Percentiles rank a stretch among this genome's conserved stretches.
Conservation (phyloP, 192 early-diverging fungal species). For the Neocallimastix lanati region DNA sequence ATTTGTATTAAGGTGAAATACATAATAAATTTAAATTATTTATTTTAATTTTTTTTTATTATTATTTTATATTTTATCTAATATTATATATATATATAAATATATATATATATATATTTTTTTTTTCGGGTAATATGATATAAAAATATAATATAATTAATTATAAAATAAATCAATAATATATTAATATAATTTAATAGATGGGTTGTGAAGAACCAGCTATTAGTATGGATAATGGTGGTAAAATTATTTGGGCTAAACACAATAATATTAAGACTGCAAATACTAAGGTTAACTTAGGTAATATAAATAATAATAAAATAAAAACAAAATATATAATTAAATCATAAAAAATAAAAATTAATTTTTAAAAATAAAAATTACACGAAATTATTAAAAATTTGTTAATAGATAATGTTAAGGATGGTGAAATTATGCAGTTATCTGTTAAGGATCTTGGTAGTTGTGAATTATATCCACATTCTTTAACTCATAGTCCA, state of each 20-base stretch:
- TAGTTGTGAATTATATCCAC: slow-evolving; percentile 92
- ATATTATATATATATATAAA: no score
- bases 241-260: slow-evolving; percentile 95
- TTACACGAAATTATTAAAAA: no score
- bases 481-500: slow-evolving; percentile 85
- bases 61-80: no score
- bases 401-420: slow-evolving; percentile 51
- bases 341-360: no score
- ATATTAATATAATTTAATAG: slow-evolving; percentile 3
- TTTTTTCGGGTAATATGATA: no score
- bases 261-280: slow-evolving; percentile 94
- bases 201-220: slow-evolving; percentile 89
- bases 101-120: no score
- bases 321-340: no score
- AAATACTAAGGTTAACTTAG: slow-evolving; percentile 65
- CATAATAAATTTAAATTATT: background rate
- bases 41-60: no score
- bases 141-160: background rate
- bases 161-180: background rate
- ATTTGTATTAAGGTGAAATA: slow-evolving; percentile 69
- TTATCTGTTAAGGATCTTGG: slow-evolving; percentile 85
- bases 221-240: slow-evolving; percentile 86
- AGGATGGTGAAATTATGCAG: slow-evolving; percentile 79
- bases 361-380: no score
- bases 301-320: no score